Evolutionary conservation across 108 stramenopile genomes (phyloP), one percentile per base, ranked within the genome.

Genomic region (Cafeteria roenbergensis): DNA sequence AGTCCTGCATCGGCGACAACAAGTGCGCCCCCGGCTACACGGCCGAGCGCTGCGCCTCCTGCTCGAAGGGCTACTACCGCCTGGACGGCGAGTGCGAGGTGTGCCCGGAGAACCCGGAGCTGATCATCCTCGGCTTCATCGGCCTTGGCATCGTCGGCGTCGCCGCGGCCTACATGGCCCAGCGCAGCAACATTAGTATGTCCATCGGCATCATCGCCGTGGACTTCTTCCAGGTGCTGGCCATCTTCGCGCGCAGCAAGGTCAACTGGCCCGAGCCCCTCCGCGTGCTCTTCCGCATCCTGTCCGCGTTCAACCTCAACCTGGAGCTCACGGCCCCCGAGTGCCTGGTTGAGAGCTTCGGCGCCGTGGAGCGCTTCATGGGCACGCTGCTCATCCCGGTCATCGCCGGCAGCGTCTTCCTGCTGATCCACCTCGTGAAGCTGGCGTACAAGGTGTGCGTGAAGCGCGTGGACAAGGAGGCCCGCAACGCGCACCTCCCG

Each of bases 261-360:
- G 71, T 72, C 6, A 35, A 67, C 26, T 72, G 71, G 71, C 71
- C 71, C 3, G 8, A 26, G 17, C 26, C 17, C 32, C 20, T 72
- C 51, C 34, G 17, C 2, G 36, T 26, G 30, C 21, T 67, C 32
- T 66, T 31, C 42, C 48, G 35, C 65, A 54, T 54, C 30, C 31
- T 73, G n/a, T 60, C 56, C 1, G 65, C 65, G 2, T 75, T 75
- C 36, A 71, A 75, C 24, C 30, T 75, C 48, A 75, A 75, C 36
- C 51, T 75, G 12, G 71, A 75, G 42, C 33, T 75, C 1, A 64
- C 59, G 0, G 66, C 66, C 37, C 75, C 75, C 22, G 75, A 75
- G 68, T 75, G 75, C 35, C 32, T 20, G 34, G 55, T 63, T 22
- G 64, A 53, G 8, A 55, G 51, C 32, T 34, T 71, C 27, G 28